These are phyloP conservation scores for Jaltomata sinuosa DNA, from an alignment of 257 asterid species.

Conservation along the genomic window DNA sequence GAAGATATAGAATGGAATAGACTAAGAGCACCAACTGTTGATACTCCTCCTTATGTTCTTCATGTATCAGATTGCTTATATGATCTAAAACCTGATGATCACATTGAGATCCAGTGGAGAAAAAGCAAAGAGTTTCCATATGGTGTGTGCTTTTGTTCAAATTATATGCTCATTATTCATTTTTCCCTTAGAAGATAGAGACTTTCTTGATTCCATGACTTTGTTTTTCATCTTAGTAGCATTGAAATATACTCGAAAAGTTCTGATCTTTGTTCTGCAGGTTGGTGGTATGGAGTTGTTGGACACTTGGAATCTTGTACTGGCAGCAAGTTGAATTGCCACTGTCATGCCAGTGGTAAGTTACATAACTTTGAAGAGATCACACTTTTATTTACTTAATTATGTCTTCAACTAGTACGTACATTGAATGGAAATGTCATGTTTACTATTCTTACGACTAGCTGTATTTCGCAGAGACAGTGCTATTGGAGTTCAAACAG, in stretches of 20 bases:
- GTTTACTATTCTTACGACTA: neutral
- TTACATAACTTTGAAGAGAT: neutral
- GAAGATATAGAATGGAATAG: slow-evolving; percentile 69
- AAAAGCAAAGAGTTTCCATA: slow-evolving; percentile 61
- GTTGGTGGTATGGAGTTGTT: slow-evolving; percentile 99
- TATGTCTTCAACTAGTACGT: neutral
- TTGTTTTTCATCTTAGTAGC: neutral
- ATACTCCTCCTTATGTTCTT: slow-evolving; percentile 44
- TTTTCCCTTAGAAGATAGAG: neutral
- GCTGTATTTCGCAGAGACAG: slow-evolving; percentile 30
- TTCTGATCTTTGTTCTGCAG: slow-evolving; percentile 26
- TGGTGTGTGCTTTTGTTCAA: slow-evolving; percentile 35
- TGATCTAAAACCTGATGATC: slow-evolving; percentile 75
- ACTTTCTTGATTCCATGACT: neutral
- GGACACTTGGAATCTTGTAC: slow-evolving; percentile 76
- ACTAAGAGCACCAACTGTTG: slow-evolving; percentile 57
- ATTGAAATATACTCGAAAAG: neutral
- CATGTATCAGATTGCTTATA: slow-evolving; percentile 60
- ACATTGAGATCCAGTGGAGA: slow-evolving; percentile 95
- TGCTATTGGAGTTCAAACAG: slow-evolving; percentile 81
- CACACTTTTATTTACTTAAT: neutral
- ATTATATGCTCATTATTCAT: neutral
- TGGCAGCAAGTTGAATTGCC: slow-evolving; percentile 45
- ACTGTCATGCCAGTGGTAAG: slow-evolving; percentile 56
- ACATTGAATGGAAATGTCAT: neutral